A percentile compares a stretch with the other conserved stretches of the same genome.
These are phyloP conservation scores for Saprolegnia diclina DNA, from an alignment of 352 stramenopile genomes.

Conservation along the genomic window DNA sequence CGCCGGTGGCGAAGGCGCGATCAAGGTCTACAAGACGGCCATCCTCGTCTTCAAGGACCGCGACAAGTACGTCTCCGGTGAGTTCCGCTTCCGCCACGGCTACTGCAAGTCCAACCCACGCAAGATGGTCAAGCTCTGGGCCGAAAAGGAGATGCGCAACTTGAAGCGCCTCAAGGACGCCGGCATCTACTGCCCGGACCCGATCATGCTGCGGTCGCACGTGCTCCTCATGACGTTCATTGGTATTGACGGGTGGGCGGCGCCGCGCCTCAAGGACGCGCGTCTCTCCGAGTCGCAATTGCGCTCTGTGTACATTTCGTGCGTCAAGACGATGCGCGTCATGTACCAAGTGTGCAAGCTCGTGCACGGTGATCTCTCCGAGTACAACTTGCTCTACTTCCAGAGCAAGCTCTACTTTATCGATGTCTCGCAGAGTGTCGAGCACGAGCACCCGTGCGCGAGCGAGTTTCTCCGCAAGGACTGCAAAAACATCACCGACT, in stretches of 20 bases:
- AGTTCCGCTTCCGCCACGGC: slow-evolving; percentile 96
- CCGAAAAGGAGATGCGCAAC: slow-evolving; percentile 99
- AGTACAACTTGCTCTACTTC: slow-evolving; percentile 99
- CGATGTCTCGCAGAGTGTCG: slow-evolving; percentile 98
- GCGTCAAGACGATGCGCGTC: slow-evolving; percentile 93
- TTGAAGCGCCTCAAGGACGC: slow-evolving; percentile 89
- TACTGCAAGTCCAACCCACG: slow-evolving; percentile 97
- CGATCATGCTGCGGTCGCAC: slow-evolving; percentile 94
- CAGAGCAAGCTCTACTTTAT: slow-evolving; percentile 96
- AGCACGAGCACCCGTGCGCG: slow-evolving; percentile 96
- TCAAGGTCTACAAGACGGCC: slow-evolving; percentile 93
- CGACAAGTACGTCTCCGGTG: slow-evolving; percentile 98
- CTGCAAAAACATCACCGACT: slow-evolving; percentile 96
- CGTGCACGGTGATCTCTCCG: slow-evolving; percentile 97
- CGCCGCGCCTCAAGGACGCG: slow-evolving; percentile 93
- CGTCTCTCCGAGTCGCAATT: slow-evolving; percentile 87
- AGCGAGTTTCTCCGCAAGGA: slow-evolving; percentile 98
- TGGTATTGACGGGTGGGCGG: slow-evolving; percentile 91
- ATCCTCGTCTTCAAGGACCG: slow-evolving; percentile 98
- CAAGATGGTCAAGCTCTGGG: slow-evolving; percentile 99
- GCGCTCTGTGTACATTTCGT: slow-evolving; percentile 93
- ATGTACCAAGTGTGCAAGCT: slow-evolving; percentile 96
- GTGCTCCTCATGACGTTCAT: slow-evolving; percentile 99
- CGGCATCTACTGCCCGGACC: slow-evolving; percentile 87
- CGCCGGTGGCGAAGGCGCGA: slow-evolving; percentile 74